Evolutionary conservation across 148 eudicot genomes (phyloP).

Genomic region (Chenopodium quinoa): DNA sequence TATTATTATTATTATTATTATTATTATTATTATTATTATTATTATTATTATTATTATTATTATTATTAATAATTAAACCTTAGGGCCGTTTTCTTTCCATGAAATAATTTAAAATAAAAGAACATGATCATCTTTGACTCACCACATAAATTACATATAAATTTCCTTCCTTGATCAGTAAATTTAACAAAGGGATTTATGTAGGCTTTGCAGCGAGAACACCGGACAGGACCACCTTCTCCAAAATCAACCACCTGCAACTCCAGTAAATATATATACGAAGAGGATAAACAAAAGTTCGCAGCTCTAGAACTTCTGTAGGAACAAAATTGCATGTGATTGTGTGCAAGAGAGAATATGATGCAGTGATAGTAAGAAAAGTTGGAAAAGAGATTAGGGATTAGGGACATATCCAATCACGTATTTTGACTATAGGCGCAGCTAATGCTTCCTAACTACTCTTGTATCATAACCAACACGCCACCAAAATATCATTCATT

Average conservation of each 20-base stretch:
- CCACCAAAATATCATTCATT: background rate
- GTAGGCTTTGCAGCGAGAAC: slow-evolving; percentile 97
- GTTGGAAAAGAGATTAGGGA: background rate
- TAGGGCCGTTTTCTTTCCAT: background rate
- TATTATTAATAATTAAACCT: background rate
- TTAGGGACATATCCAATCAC: background rate
- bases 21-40: too few relatives aligned
- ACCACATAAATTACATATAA: slow-evolving; percentile 92
- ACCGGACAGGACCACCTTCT: slow-evolving; percentile 93
- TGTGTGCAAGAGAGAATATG: background rate
- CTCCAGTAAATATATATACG: slow-evolving; percentile 5
- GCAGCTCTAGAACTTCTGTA: background rate
- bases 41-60: too few relatives aligned
- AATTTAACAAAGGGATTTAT: slow-evolving; percentile 91
- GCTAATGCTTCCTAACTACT: background rate
- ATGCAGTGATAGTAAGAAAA: background rate
- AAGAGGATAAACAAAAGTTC: background rate
- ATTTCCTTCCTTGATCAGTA: slow-evolving; percentile 89
- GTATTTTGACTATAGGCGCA: background rate
- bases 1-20: too few relatives aligned
- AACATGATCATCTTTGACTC: slow-evolving; percentile 25
- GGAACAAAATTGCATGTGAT: background rate
- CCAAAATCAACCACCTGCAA: slow-evolving; percentile 89
- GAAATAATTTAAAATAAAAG: background rate
- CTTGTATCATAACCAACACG: background rate